Evolutionary conservation across 768 basidiomycete genomes (phyloP).

Genomic region (Tulasnella sp.): DNA sequence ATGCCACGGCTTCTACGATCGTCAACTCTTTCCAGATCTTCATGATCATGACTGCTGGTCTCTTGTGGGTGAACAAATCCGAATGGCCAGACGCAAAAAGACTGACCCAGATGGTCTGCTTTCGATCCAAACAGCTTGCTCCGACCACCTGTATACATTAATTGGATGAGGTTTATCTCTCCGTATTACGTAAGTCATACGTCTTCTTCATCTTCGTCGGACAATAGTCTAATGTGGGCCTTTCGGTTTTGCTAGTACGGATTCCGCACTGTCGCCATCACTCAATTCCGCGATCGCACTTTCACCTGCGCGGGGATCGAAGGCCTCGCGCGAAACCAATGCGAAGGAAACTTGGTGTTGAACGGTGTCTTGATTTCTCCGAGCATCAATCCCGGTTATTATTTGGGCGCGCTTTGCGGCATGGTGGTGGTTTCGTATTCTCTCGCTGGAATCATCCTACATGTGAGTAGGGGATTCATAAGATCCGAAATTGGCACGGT

Average conservation of each 20-base stretch:
- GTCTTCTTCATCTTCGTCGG: not conserved
- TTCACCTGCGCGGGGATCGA: conserved; percentile 25
- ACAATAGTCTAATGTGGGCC: not conserved
- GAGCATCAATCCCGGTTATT: conserved; percentile 20
- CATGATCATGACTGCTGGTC: conserved; percentile 21
- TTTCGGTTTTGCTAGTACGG: conserved; percentile 21
- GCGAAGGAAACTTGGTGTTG: conserved; percentile 31
- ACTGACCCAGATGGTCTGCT: not conserved
- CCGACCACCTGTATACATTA: conserved; percentile 23
- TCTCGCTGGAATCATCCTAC: conserved; percentile 25
- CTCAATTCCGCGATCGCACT: conserved; percentile 29
- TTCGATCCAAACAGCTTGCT: conserved; percentile 10
- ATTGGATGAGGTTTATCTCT: conserved; percentile 32
- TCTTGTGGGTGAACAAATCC: conserved; percentile 13
- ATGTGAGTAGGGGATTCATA: conserved; percentile 11
- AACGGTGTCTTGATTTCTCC: conserved; percentile 25
- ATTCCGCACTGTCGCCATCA: conserved; percentile 27
- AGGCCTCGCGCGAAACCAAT: conserved; percentile 20
- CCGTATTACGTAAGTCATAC: conserved; percentile 24
- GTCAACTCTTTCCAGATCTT: conserved; percentile 23
- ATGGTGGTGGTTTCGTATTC: conserved; percentile 23
- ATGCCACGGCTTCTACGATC: conserved; percentile 26
- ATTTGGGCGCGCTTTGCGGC: conserved; percentile 22
- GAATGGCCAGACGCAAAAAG: not conserved
- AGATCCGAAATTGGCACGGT: not conserved